Conservation (phyloP, 257 asterid species). For the Solanum ahanhuiri region DNA sequence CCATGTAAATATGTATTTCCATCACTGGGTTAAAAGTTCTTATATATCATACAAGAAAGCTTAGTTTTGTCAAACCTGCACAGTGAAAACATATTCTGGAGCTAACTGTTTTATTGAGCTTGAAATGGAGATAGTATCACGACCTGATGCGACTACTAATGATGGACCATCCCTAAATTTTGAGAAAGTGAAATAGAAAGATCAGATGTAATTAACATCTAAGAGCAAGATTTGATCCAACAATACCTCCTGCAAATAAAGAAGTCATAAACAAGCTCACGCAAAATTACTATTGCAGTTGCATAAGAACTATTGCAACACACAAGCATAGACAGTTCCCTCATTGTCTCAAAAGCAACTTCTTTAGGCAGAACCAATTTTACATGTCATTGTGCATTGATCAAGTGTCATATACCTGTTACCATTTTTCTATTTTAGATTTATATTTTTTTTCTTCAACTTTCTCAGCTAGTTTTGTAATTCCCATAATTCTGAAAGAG, state of each 20-base stretch:
- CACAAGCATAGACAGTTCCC: background rate
- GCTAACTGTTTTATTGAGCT: conserved; percentile 53
- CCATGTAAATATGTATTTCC: background rate
- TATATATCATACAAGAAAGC: background rate
- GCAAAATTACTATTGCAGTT: background rate
- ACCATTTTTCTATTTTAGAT: background rate
- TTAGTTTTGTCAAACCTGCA: conserved; percentile 53
- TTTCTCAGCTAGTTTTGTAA: background rate
- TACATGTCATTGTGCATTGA: background rate
- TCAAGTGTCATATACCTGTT: background rate
- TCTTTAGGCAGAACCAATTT: background rate
- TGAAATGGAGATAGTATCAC: conserved; percentile 61
- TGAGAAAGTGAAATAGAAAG: background rate
- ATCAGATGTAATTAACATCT: background rate
- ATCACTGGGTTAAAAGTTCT: background rate
- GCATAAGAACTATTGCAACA: background rate
- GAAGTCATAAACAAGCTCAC: background rate
- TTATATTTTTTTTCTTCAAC: background rate
- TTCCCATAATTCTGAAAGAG: background rate
- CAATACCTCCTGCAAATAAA: background rate
- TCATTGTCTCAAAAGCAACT: background rate
- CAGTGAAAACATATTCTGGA: conserved; percentile 59
- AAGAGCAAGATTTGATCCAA: background rate
- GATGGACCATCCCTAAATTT: conserved; percentile 64
- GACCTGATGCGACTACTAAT: conserved; percentile 87